Evolutionary conservation across 768 basidiomycete species (phyloP).

Genomic region (Boletus pseudo-olivaceus): DNA sequence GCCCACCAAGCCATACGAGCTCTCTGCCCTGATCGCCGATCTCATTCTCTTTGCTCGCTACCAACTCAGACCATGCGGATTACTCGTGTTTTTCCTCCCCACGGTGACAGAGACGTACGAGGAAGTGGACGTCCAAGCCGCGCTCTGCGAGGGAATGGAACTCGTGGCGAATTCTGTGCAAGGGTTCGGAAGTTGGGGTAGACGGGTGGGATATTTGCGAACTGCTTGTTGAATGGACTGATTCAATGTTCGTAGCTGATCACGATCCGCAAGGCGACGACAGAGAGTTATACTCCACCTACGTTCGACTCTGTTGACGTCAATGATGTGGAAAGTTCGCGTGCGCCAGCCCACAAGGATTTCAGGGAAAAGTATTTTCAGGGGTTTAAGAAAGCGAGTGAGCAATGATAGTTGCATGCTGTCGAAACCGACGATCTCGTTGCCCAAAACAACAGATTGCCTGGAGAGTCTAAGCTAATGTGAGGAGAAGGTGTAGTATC

Average conservation of each 20-base stretch:
- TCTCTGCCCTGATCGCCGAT: constrained; percentile 77
- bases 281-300: constrained; percentile 46
- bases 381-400: constrained; percentile 57
- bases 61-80: constrained; percentile 77
- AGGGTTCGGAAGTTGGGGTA: constrained; percentile 92
- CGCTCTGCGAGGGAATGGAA: constrained; percentile 85
- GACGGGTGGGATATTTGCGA: constrained; percentile 57
- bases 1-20: constrained; percentile 88
- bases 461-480: background rate
- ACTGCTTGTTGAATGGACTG: background rate
- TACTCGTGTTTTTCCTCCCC: constrained; percentile 94
- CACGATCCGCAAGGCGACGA: constrained; percentile 74
- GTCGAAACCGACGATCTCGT: background rate
- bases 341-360: constrained; percentile 80
- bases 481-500: background rate
- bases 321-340: constrained; percentile 22
- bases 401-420: background rate
- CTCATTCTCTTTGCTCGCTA: constrained; percentile 80
- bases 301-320: constrained; percentile 41
- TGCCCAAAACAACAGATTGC: background rate
- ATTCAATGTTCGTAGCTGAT: constrained; percentile 61
- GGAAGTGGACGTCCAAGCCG: constrained; percentile 74
- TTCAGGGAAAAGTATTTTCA: constrained; percentile 88
- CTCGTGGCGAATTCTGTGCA: constrained; percentile 87
- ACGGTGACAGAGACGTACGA: constrained; percentile 90